phyloP scores from a whole-genome alignment of 768 basidiomycete species.

The Goffeauzyma gilvescens region DNA sequence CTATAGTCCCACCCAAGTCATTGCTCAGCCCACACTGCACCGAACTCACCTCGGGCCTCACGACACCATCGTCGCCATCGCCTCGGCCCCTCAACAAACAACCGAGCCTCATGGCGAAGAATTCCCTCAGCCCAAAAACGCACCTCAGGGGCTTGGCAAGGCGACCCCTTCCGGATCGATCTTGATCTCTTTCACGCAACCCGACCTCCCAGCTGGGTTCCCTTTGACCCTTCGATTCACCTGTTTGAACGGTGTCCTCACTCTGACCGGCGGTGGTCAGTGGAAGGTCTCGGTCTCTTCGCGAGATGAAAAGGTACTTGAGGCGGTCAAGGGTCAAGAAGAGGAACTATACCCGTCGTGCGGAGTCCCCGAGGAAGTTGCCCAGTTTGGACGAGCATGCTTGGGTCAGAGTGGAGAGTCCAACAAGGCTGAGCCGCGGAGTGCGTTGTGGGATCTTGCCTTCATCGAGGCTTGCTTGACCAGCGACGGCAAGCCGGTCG shows the following conservation, averaged over 20 bases:
- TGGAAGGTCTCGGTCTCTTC: constrained; percentile 13
- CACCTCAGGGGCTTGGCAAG: constrained; percentile 13
- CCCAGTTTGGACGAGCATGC: constrained; percentile 41
- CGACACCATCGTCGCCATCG: constrained; percentile 45
- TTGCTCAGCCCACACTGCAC: constrained; percentile 50
- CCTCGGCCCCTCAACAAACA: constrained; percentile 9
- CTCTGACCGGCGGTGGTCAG: constrained; percentile 3
- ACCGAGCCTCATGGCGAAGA: constrained; percentile 17
- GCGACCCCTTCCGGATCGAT: constrained; percentile 21
- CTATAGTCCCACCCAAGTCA: constrained; percentile 34
- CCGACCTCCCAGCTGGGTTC: constrained; percentile 11
- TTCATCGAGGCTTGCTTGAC: constrained; percentile 60
- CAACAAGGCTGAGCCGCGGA: constrained; percentile 43
- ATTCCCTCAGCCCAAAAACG: constrained; percentile 10
- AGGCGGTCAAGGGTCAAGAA: constrained; percentile 38
- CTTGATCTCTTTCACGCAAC: constrained; percentile 17
- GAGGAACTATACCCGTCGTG: constrained; percentile 12
- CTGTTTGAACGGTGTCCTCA: constrained; percentile 19
- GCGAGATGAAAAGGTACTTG: constrained; percentile 14
- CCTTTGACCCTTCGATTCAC: constrained; percentile 12
- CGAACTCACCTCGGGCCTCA: constrained; percentile 54
- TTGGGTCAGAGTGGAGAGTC: constrained; percentile 36
- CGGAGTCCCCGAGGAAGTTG: constrained; percentile 44
- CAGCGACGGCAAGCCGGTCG: constrained; percentile 44
- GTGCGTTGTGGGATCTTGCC: constrained; percentile 54